phyloP scores from a whole-genome alignment of 352 stramenopile genomes.

The Globisporangium nodosum region DNA sequence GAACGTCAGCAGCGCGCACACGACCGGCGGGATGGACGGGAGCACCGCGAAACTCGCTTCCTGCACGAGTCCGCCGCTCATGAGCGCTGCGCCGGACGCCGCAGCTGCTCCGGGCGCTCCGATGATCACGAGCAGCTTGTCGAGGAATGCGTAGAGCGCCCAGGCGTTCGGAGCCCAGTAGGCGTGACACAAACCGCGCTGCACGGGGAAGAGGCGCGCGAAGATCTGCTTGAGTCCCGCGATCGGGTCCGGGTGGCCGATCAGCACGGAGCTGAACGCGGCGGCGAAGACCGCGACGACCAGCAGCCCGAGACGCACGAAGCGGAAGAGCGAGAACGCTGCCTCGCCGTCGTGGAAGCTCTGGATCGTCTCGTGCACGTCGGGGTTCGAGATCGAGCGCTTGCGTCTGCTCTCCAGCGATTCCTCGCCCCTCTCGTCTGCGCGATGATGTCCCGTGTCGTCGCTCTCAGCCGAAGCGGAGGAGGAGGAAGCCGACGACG shows the following conservation, averaged over 20 bases:
- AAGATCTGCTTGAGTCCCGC: constrained; percentile 85
- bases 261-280: constrained; percentile 76
- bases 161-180: constrained; percentile 99
- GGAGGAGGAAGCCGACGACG: too few relatives aligned
- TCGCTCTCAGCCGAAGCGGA: constrained; percentile 11
- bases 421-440: constrained; percentile 2
- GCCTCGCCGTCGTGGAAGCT: constrained; percentile 49
- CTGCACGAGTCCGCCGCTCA: constrained; percentile 83
- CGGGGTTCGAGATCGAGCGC: constrained; percentile 67
- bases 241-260: constrained; percentile 38
- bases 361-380: constrained; percentile 64
- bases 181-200: constrained; percentile 94
- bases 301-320: constrained; percentile 79
- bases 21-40: constrained; percentile 45
- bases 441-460: constrained; percentile 1
- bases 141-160: constrained; percentile 92
- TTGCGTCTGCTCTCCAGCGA: constrained; percentile 20
- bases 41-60: constrained; percentile 77
- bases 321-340: constrained; percentile 54
- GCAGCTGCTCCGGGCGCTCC: constrained; percentile 20
- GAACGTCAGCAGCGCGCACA: constrained; percentile 81
- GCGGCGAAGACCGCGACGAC: constrained; percentile 80
- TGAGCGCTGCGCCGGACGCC: constrained; percentile 40
- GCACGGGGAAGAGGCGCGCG: constrained; percentile 94
- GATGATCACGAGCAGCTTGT: constrained; percentile 74